phyloP scores from a whole-genome alignment of 495 filamentous ascomycete species.

The Podospora tetraspora region DNA sequence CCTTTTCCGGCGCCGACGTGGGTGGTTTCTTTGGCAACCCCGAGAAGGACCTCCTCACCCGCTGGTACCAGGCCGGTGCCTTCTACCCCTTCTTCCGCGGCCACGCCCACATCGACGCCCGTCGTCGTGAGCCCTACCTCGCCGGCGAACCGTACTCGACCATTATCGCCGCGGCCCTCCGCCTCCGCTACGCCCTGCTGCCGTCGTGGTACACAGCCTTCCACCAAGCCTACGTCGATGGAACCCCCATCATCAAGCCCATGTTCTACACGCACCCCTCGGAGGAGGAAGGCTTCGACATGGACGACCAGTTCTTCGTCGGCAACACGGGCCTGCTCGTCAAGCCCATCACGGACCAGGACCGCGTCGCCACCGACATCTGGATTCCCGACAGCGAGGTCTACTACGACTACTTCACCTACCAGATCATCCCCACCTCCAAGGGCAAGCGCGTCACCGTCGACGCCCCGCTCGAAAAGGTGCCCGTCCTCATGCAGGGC shows the following conservation, averaged over 20 bases:
- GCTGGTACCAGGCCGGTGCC: conserved; percentile 95
- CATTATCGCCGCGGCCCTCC: conserved; percentile 82
- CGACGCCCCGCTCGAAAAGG: conserved; percentile 72
- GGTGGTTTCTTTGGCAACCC: conserved; percentile 98
- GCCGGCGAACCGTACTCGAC: conserved; percentile 74
- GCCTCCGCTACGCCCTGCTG: conserved; percentile 81
- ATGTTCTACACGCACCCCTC: conserved; percentile 85
- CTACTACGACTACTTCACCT: conserved; percentile 95
- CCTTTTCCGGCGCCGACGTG: conserved; percentile 92
- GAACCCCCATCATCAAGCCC: conserved; percentile 81
- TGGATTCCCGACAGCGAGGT: conserved; percentile 81
- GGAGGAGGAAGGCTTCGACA: conserved; percentile 77
- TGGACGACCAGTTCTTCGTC: conserved; percentile 93
- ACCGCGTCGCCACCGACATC: conserved; percentile 64
- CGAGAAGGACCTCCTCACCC: conserved; percentile 77
- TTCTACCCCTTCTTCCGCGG: conserved; percentile 99
- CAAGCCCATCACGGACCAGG: conserved; percentile 79
- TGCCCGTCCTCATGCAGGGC: conserved; percentile 84
- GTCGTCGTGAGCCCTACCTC: conserved; percentile 89
- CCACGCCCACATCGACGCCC: conserved; percentile 95
- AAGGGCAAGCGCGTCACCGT: conserved; percentile 62
- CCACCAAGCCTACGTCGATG: conserved; percentile 75
- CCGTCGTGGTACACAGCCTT: conserved; percentile 97
- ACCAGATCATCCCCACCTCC: conserved; percentile 61
- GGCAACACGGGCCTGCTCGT: conserved; percentile 78